Conservation (phyloP, 2,329 filamentous ascomycete genomes). For the Fusarium nematophilum region DNA sequence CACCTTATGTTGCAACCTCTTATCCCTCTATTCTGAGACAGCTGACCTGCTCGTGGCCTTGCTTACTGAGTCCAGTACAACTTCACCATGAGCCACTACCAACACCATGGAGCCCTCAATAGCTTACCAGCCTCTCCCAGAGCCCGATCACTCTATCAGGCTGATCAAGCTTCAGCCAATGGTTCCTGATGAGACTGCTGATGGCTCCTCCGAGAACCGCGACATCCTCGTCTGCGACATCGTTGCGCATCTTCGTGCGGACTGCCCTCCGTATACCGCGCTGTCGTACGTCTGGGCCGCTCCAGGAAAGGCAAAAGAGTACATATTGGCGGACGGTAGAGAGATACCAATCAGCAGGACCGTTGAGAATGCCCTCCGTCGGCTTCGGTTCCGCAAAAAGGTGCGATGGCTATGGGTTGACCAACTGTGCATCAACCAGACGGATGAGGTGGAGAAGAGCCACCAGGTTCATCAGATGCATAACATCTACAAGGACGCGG, state of each 20-base stretch:
- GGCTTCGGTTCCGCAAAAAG: neutral
- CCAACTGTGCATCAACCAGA: slow-evolving; percentile 29
- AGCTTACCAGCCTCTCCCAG: neutral
- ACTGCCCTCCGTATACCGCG: slow-evolving; percentile 10
- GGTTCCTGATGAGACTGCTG: neutral
- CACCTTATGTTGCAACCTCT: too few relatives aligned
- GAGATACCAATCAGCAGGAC: neutral
- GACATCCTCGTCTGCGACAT: slow-evolving; percentile 1
- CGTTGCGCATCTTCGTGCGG: neutral
- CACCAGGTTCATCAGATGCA: slow-evolving; percentile 27
- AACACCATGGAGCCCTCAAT: neutral
- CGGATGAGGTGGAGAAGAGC: slow-evolving; percentile 16
- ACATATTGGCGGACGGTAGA: neutral
- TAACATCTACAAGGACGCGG: slow-evolving; percentile 12
- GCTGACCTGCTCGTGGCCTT: too few relatives aligned
- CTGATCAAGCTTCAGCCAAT: slow-evolving; percentile 1
- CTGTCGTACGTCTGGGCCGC: slow-evolving; percentile 17
- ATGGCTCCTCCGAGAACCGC: neutral
- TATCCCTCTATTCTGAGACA: too few relatives aligned
- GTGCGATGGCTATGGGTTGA: slow-evolving; percentile 19
- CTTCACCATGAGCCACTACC: too few relatives aligned
- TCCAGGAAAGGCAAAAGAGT: neutral
- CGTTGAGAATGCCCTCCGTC: neutral
- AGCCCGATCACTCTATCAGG: neutral
- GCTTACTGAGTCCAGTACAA: too few relatives aligned